phyloP scores from a whole-genome alignment of 129 eudicot genomes.

The Pulicaria dysenterica region DNA sequence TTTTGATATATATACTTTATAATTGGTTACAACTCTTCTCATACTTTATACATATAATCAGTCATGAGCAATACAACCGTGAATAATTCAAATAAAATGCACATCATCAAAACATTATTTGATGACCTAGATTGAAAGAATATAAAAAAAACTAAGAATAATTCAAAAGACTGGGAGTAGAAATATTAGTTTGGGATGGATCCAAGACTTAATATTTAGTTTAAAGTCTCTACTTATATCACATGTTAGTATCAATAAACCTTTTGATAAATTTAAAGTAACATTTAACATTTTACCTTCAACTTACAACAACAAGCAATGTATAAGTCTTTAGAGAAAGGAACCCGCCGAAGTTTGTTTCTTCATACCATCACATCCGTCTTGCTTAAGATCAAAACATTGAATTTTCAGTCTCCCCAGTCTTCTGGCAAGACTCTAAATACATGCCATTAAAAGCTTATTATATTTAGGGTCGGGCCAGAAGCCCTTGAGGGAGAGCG shows the following conservation, averaged over 20 bases:
- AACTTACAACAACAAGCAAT: not conserved
- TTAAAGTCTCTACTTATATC: too few species aligned
- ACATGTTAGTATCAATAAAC: not conserved
- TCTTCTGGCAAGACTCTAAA: conserved; percentile 24
- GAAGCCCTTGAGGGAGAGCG: conserved; percentile 64
- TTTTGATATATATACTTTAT: too few species aligned
- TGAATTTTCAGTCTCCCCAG: conserved; percentile 10
- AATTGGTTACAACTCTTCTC: too few species aligned
- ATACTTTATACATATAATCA: too few species aligned
- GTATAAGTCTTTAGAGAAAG: not conserved
- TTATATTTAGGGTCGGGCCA: conserved; percentile 18
- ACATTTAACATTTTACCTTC: not conserved
- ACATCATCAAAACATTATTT: too few species aligned
- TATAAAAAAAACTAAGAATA: too few species aligned
- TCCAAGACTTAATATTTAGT: too few species aligned
- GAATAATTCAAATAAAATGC: too few species aligned
- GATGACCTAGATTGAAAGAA: too few species aligned
- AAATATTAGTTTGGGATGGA: too few species aligned
- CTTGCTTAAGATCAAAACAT: conserved; percentile 6
- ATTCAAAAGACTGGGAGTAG: too few species aligned
- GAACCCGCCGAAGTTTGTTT: not conserved
- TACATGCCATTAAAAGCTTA: conserved; percentile 6
- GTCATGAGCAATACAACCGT: too few species aligned
- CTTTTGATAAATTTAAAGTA: not conserved
- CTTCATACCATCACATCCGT: not conserved